These are phyloP conservation scores for Cystobasidium tubakii DNA, from an alignment of 768 basidiomycete genomes.

Conservation along the genomic window DNA sequence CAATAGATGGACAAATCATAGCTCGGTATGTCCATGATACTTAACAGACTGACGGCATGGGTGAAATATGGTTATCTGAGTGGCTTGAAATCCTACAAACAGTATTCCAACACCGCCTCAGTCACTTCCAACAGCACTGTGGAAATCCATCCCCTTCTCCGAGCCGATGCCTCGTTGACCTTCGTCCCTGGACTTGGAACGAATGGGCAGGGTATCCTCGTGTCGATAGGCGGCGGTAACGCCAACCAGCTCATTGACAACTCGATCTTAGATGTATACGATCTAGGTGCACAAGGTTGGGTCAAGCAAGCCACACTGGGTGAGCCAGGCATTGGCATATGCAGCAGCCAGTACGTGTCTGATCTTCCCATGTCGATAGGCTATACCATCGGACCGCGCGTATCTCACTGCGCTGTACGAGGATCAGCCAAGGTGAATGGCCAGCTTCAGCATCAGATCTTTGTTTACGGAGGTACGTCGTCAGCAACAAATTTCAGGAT, in stretches of 20 bases:
- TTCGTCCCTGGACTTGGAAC: constrained; percentile 35
- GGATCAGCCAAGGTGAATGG: constrained; percentile 40
- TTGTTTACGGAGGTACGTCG: constrained; percentile 17
- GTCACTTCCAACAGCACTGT: constrained; percentile 19
- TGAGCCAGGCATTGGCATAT: not conserved
- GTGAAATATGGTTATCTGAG: too few relatives aligned
- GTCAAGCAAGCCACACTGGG: constrained; percentile 39
- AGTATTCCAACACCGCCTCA: constrained; percentile 9
- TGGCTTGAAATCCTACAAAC: not conserved
- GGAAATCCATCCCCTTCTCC: constrained; percentile 9
- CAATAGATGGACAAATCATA: constrained; percentile 24
- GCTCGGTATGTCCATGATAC: not conserved
- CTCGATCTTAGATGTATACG: constrained; percentile 39
- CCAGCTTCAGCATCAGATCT: constrained; percentile 38
- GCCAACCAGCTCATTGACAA: constrained; percentile 37
- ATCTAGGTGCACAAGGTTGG: constrained; percentile 40
- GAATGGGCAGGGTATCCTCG: constrained; percentile 23
- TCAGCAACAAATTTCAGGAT: too few relatives aligned
- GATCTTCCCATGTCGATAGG: not conserved
- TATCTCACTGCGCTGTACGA: constrained; percentile 42
- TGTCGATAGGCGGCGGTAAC: constrained; percentile 32
- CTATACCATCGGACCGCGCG: constrained; percentile 19
- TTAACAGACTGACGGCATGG: not conserved
- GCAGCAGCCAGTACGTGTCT: too few relatives aligned
- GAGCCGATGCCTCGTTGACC: constrained; percentile 26